A percentile compares a stretch with the other conserved stretches of the same genome.
phyloP scores from a whole-genome alignment of 2,329 filamentous ascomycete species.

The Claviceps purpurea region DNA sequence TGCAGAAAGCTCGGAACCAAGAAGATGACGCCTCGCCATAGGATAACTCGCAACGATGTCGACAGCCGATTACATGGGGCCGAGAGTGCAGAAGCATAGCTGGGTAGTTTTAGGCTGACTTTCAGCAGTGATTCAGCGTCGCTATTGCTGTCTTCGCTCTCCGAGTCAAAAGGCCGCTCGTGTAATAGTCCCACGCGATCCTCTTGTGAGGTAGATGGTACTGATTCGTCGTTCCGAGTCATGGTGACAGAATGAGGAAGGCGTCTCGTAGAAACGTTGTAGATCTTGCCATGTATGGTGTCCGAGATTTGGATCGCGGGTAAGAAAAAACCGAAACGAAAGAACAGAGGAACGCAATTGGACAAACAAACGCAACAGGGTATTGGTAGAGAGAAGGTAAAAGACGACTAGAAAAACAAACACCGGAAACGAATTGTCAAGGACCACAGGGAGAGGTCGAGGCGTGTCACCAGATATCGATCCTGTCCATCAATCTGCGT shows the following conservation, averaged over 20 bases:
- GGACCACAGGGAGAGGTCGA: background rate
- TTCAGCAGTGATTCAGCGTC: conserved; percentile 24
- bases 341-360: background rate
- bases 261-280: background rate
- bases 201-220: conserved; percentile 23
- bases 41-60: conserved; percentile 23
- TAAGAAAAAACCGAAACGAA: background rate
- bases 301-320: background rate
- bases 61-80: conserved; percentile 16
- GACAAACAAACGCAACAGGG: background rate
- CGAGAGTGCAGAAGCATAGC: conserved; percentile 13
- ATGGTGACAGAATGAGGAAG: conserved; percentile 21
- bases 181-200: conserved; percentile 33
- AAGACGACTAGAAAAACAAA: background rate
- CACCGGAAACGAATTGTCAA: background rate
- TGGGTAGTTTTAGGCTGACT: conserved; percentile 10
- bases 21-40: conserved; percentile 28
- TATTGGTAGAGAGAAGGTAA: background rate
- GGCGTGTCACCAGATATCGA: background rate
- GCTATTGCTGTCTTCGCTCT: conserved; percentile 26
- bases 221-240: conserved; percentile 24
- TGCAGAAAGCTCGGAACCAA: conserved; percentile 41
- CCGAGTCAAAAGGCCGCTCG: conserved; percentile 30
- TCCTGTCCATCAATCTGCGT: background rate
- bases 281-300: background rate